phyloP scores from a whole-genome alignment of 208 protist genomes.

The Acanthamoeba castellanii region DNA sequence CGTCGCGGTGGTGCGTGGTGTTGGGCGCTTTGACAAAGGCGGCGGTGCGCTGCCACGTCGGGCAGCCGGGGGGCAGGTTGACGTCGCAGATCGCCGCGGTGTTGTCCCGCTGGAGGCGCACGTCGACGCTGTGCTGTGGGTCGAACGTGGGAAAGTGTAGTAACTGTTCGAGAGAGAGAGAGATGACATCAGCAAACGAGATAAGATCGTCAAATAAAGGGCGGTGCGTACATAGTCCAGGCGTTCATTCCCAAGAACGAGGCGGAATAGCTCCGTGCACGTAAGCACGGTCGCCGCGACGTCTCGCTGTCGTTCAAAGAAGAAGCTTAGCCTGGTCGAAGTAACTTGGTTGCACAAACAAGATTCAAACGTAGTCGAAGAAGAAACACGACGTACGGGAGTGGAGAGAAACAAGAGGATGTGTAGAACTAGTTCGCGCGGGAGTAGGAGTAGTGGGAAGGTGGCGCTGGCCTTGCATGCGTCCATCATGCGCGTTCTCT shows the following conservation, averaged over 20 bases:
- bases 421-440: background rate
- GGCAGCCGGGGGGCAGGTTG: conserved; percentile 20
- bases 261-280: background rate
- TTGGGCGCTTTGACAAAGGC: background rate
- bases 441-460: background rate
- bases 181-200: background rate
- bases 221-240: background rate
- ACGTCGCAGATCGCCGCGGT: background rate
- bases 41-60: background rate
- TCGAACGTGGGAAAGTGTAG: background rate
- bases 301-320: background rate
- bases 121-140: background rate
- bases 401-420: background rate
- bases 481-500: background rate
- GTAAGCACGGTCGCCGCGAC: background rate
- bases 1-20: background rate
- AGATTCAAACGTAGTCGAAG: background rate
- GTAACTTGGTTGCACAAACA: background rate
- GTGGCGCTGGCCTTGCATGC: background rate
- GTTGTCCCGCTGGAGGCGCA: background rate
- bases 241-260: background rate
- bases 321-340: background rate
- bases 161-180: background rate
- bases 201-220: too few species aligned
- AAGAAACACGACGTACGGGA: background rate